These are phyloP conservation scores for Podospora australis DNA, from an alignment of 495 filamentous ascomycete species.

Conservation along the genomic window DNA sequence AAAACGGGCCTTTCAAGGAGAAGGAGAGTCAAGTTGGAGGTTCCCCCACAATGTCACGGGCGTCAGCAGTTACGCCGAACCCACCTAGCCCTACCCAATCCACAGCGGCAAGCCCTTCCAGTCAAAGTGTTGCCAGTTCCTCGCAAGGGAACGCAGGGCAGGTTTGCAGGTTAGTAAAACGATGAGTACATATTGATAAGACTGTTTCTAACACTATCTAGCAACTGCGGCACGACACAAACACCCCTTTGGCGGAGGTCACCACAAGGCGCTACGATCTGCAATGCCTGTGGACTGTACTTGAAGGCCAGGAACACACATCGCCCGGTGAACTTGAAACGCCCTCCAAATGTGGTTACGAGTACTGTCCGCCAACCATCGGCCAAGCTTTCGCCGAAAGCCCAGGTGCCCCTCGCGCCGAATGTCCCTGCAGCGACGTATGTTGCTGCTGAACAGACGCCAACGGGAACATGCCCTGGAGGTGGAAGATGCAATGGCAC, in stretches of 20 bases:
- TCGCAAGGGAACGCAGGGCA: conserved; percentile 37
- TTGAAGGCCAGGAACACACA: conserved; percentile 85
- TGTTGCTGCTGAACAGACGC: conserved; percentile 63
- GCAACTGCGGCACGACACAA: conserved; percentile 89
- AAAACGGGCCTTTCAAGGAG: conserved; percentile 4
- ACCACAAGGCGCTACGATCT: conserved; percentile 87
- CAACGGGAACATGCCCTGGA: conserved; percentile 85
- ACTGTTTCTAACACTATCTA: conserved; percentile 34
- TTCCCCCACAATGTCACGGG: conserved; percentile 12
- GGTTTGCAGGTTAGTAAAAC: conserved; percentile 47
- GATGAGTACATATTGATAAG: background rate
- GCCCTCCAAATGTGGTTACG: conserved; percentile 43
- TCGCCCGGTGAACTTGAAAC: conserved; percentile 83
- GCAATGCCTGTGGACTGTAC: conserved; percentile 96
- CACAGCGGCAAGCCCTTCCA: conserved; percentile 10
- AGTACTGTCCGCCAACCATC: conserved; percentile 32
- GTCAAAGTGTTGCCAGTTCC: conserved; percentile 7
- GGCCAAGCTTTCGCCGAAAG: conserved; percentile 27
- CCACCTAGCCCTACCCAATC: conserved; percentile 14
- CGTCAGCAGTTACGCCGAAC: conserved; percentile 5
- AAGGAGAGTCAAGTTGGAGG: conserved; percentile 5
- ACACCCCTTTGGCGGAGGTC: conserved; percentile 95
- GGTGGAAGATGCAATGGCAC: conserved; percentile 96
- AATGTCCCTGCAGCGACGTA: conserved; percentile 61
- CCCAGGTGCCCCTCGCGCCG: conserved; percentile 25